phyloP scores from a whole-genome alignment of 352 stramenopile genomes.

The Plasmopara muralis region DNA sequence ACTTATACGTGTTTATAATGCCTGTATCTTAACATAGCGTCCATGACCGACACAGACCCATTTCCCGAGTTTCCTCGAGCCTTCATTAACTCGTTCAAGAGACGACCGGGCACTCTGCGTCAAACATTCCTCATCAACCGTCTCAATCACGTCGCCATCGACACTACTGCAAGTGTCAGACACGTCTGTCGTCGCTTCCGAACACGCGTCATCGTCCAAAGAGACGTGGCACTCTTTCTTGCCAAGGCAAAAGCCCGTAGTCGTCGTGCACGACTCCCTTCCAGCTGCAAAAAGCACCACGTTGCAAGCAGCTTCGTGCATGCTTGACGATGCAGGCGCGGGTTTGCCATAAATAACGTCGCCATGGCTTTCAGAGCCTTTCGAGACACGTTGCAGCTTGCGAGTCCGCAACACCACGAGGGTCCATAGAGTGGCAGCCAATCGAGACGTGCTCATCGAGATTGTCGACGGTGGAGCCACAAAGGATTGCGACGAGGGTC shows the following conservation, averaged over 20 bases:
- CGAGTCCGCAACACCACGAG: conserved; percentile 19
- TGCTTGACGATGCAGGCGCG: conserved; percentile 11
- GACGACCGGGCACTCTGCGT: not conserved
- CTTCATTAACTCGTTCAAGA: not conserved
- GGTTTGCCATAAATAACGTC: conserved; percentile 10
- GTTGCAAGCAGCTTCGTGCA: conserved; percentile 21
- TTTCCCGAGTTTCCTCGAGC: conserved; percentile 5
- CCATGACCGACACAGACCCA: conserved; percentile 30
- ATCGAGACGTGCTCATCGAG: conserved; percentile 17
- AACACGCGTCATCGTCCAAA: conserved; percentile 22
- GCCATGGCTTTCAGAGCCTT: not conserved
- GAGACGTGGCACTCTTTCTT: conserved; percentile 3
- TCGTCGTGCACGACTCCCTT: conserved; percentile 17
- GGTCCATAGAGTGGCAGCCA: conserved; percentile 26
- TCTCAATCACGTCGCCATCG: conserved; percentile 7
- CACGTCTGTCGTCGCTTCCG: conserved; percentile 17
- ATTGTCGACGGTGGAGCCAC: conserved; percentile 6
- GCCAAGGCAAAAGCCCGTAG: conserved; percentile 19
- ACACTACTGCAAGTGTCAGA: conserved; percentile 20
- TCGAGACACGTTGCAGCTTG: conserved; percentile 8
- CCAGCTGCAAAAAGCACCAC: conserved; percentile 18
- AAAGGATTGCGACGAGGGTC: conserved; percentile 8
- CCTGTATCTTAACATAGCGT: conserved; percentile 17
- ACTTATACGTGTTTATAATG: too few relatives aligned
- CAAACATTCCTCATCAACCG: conserved; percentile 1